Evolutionary conservation across 176 grass and related monocot species (phyloP).

Genomic region (Alopecurus myosuroides): DNA sequence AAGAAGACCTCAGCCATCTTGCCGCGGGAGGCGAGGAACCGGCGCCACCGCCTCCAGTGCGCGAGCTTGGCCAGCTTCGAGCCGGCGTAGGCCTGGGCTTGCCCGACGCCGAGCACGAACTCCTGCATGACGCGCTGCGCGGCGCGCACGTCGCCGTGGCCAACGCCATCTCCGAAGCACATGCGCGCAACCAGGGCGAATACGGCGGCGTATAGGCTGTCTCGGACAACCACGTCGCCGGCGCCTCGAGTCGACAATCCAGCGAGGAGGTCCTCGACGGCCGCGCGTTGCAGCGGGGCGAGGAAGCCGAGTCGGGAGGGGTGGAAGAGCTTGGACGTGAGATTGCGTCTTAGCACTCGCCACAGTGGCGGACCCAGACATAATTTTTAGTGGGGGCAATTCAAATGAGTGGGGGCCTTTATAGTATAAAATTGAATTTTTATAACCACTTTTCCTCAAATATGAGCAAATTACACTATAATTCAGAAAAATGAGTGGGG

Average conservation of each 20-base stretch:
- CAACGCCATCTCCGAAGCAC: constrained; percentile 21
- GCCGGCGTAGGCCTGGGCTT: background rate
- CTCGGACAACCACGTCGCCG: background rate
- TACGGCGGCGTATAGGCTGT: constrained; percentile 11
- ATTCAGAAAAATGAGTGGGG: too few species aligned
- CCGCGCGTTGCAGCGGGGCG: background rate
- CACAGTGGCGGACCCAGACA: too few species aligned
- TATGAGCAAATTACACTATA: too few species aligned
- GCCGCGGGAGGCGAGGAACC: background rate
- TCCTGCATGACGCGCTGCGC: background rate
- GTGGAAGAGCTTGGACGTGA: constrained; percentile 19
- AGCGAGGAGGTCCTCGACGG: background rate
- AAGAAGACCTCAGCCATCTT: background rate
- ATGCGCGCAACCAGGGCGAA: constrained; percentile 8
- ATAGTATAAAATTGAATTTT: too few species aligned
- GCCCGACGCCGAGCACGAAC: constrained; percentile 9
- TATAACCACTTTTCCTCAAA: too few species aligned
- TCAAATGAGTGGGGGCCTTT: too few species aligned
- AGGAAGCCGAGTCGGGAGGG: background rate
- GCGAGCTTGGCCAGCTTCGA: constrained; percentile 15
- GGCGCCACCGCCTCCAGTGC: background rate
- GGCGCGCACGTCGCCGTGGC: background rate
- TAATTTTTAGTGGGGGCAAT: too few species aligned
- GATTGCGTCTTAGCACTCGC: constrained; percentile 14
- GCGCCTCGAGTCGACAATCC: background rate